Evolutionary conservation across 345 rosid genomes (phyloP), one percentile per base, ranked within the genome.

Genomic region (Anacardium occidentale): DNA sequence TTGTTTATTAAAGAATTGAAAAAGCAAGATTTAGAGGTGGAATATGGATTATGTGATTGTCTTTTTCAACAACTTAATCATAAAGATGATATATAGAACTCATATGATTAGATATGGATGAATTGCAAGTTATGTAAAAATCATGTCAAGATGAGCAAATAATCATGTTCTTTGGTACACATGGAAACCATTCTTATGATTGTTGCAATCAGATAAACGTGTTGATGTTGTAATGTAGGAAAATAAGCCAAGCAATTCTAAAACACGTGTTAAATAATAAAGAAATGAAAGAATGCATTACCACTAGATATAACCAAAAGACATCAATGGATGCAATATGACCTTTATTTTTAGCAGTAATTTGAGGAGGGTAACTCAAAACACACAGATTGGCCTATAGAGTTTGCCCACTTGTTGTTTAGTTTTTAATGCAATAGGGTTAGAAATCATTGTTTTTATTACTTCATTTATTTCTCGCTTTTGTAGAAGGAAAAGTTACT

Each of bases 381-480:
- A 59, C 72, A 61, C 42, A 32, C 51, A 64, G 62, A 20, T 20
- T 54, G 55, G 47, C 55, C 74, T 53, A 13, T 26, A 17, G 42
- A 40, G 66, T 60, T 72, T 60, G 50, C 50, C 78, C 67, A 60
- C 74, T 79, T 73, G 76, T 71, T 70, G 50, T 65, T 78, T 75
- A 76, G 26, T 65, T 74, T 69, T 77, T 37, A 60, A 34, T 68
- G 47, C 57, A 18, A 26, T 66, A 37, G 25, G 62, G 64, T 7
- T 12, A 21, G 21, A 57, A 37, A 48, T 76, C 20, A 57, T 71
- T 15, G 60, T 64, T 68, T 59, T 66, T 22, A 40, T 45, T 45
- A 25, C 52, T 64, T 15, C 20, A 69, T 61, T 62, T 68, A 17
- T 65, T 44, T 71, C 14, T 64, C 59, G 25, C 12, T 75, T 24